Percentiles rank a stretch among this genome's conserved stretches.
phyloP scores from a whole-genome alignment of 495 filamentous ascomycete species.

The Penicillium paxilli region DNA sequence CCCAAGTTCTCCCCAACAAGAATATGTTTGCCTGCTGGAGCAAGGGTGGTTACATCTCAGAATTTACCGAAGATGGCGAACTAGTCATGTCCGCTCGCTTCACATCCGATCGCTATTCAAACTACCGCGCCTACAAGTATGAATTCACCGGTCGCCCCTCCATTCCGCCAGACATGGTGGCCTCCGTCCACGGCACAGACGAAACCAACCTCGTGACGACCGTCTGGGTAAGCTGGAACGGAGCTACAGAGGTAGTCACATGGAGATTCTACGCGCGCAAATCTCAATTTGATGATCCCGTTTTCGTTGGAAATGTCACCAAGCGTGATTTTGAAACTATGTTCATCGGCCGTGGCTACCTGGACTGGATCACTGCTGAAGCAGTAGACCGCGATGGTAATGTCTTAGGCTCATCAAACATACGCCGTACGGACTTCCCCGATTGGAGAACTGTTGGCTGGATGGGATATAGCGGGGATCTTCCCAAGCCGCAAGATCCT shows the following conservation, averaged over 20 bases:
- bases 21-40: slow-evolving; percentile 62
- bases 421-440: slow-evolving; percentile 21
- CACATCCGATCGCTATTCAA: slow-evolving; percentile 25
- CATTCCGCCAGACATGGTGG: slow-evolving; percentile 25
- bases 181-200: slow-evolving; percentile 29
- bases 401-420: slow-evolving; percentile 17
- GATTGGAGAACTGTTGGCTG: slow-evolving; percentile 22
- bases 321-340: slow-evolving; percentile 33
- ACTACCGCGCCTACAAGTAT: slow-evolving; percentile 37
- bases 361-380: slow-evolving; percentile 52
- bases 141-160: slow-evolving; percentile 31
- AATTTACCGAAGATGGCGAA: slow-evolving; percentile 50
- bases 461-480: slow-evolving; percentile 1
- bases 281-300: slow-evolving; percentile 21
- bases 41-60: slow-evolving; percentile 49
- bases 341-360: slow-evolving; percentile 30
- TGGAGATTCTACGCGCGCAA: slow-evolving; percentile 40
- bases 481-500: slow-evolving; percentile 21
- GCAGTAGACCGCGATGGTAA: slow-evolving; percentile 24
- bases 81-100: slow-evolving; percentile 39
- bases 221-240: slow-evolving; percentile 47
- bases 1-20: slow-evolving; percentile 51
- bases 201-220: slow-evolving; percentile 31
- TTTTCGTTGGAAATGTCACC: slow-evolving; percentile 24
- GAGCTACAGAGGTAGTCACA: slow-evolving; percentile 41